Percentiles rank a stretch among this genome's conserved stretches.
phyloP scores from a whole-genome alignment of 768 basidiomycete genomes.

The Trametes punicea region DNA sequence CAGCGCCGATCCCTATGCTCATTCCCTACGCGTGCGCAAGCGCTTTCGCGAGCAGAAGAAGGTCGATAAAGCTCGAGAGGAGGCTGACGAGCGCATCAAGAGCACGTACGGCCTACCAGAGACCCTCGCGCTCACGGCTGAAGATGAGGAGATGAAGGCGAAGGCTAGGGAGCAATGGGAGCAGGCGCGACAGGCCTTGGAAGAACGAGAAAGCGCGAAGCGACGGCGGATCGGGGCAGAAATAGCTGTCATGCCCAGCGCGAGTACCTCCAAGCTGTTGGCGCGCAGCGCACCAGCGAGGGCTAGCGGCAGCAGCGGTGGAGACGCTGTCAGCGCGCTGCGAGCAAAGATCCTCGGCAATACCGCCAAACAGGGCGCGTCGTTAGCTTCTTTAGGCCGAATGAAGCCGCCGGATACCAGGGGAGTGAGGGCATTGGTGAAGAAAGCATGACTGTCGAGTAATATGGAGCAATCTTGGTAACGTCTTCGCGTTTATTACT shows the following conservation, averaged over 20 bases:
- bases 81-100: constrained; percentile 68
- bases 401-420: constrained; percentile 19
- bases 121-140: constrained; percentile 59
- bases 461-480: too few relatives aligned
- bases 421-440: constrained; percentile 3
- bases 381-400: constrained; percentile 1
- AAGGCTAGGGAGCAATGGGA: constrained; percentile 66
- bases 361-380: constrained; percentile 38
- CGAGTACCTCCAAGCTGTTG: background rate
- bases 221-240: constrained; percentile 38
- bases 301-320: constrained; percentile 16
- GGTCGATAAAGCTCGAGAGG: constrained; percentile 62
- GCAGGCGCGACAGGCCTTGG: constrained; percentile 46
- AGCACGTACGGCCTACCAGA: constrained; percentile 75
- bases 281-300: background rate
- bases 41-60: constrained; percentile 88
- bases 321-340: constrained; percentile 32
- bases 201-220: constrained; percentile 42
- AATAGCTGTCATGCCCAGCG: constrained; percentile 10
- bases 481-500: too few relatives aligned
- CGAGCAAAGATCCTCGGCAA: constrained; percentile 58
- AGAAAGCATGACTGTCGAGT: background rate
- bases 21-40: constrained; percentile 72
- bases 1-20: constrained; percentile 82
- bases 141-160: constrained; percentile 54